A percentile compares a stretch with the other conserved stretches of the same genome.
These are phyloP conservation scores for Physaria fendleri DNA, from an alignment of 345 rosid species.

Conservation along the genomic window DNA sequence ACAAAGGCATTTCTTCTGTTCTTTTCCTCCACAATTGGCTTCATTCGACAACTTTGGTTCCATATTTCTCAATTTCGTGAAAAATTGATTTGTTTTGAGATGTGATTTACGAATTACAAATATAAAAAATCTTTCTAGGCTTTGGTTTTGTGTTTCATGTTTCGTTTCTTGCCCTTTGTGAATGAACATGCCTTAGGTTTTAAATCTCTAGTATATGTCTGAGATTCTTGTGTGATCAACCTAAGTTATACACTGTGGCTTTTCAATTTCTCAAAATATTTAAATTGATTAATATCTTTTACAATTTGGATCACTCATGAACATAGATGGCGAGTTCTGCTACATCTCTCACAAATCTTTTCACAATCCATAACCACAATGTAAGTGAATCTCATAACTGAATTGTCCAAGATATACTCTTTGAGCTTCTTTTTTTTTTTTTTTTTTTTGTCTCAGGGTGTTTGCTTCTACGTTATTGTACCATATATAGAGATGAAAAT, in stretches of 20 bases:
- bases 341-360: constrained; percentile 12
- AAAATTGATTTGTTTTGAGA: not conserved
- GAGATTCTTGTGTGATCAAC: not conserved
- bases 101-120: not conserved
- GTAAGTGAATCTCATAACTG: constrained; percentile 13
- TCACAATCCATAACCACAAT: constrained; percentile 5
- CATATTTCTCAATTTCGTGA: not conserved
- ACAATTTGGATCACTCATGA: not conserved
- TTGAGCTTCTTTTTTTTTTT: not conserved
- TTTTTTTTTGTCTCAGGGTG: not conserved
- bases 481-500: not conserved
- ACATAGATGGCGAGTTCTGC: constrained; percentile 12
- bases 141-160: not conserved
- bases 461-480: not conserved
- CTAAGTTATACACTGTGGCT: not conserved
- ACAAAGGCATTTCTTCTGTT: not conserved
- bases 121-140: not conserved
- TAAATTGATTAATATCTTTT: not conserved
- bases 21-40: not conserved
- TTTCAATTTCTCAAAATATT: not conserved
- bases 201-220: not conserved
- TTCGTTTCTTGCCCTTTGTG: not conserved
- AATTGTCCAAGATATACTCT: not conserved
- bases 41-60: not conserved
- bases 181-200: not conserved